These are phyloP conservation scores for Phlyctochytrium planicorne DNA, from an alignment of 192 early-diverging fungal species.

Conservation along the genomic window DNA sequence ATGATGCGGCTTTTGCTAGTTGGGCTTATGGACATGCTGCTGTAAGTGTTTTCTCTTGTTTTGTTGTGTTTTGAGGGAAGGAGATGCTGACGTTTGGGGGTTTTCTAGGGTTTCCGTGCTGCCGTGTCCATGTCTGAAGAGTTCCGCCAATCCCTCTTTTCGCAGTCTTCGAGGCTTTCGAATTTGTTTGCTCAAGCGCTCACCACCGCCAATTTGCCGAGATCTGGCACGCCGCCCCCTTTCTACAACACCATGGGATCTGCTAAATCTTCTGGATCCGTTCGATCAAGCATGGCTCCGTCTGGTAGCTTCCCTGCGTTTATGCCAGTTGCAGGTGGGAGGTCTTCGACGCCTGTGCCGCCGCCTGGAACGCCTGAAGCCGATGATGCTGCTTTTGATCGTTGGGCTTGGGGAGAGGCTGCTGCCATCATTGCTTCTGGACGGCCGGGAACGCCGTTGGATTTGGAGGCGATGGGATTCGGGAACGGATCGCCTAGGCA, in stretches of 20 bases:
- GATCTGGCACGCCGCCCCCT: background rate
- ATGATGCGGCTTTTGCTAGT: constrained; percentile 2
- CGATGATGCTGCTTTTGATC: background rate
- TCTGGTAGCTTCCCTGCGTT: too few species aligned
- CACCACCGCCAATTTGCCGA: background rate
- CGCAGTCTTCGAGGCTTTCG: background rate
- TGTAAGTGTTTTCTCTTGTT: background rate
- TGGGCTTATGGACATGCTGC: constrained; percentile 12
- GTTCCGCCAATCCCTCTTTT: background rate
- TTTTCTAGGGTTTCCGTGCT: background rate
- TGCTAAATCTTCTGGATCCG: background rate
- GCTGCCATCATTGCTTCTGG: constrained; percentile 3
- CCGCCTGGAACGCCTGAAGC: constrained; percentile 2
- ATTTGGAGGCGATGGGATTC: background rate
- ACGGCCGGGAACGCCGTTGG: background rate
- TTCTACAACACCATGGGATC: background rate
- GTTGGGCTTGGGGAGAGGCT: constrained; percentile 6
- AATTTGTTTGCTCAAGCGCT: background rate
- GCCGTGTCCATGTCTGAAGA: constrained; percentile 4
- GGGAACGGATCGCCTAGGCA: background rate
- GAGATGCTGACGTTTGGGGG: background rate
- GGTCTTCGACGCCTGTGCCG: background rate
- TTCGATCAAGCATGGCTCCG: background rate
- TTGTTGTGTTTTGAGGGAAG: background rate
- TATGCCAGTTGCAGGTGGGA: too few species aligned